Conservation (phyloP, 306 rosid species). For the Casuarina cunninghamiana region DNA sequence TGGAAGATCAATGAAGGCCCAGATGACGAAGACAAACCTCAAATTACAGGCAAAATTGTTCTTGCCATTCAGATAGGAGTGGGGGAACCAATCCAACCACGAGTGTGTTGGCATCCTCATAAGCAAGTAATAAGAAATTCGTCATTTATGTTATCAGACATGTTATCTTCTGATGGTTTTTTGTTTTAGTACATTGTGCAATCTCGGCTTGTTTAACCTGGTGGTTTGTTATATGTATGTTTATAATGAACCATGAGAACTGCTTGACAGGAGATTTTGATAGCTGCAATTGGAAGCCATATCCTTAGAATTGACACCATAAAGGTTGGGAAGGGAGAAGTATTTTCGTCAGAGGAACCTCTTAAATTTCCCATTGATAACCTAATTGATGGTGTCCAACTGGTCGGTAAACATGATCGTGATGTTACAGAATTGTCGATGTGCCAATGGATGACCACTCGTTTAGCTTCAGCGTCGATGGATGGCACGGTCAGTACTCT, state of each 20-base stretch:
- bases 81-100: conserved; percentile 59
- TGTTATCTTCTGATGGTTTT: conserved; percentile 20
- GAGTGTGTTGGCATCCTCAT: conserved; percentile 84
- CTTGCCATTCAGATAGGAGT: conserved; percentile 63
- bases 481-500: conserved; percentile 67
- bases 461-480: conserved; percentile 70
- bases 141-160: conserved; percentile 11
- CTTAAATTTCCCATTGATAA: conserved; percentile 60
- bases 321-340: conserved; percentile 60
- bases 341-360: conserved; percentile 56
- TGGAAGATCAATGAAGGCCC: conserved; percentile 74
- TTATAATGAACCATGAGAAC: conserved; percentile 19
- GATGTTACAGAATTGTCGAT: conserved; percentile 68
- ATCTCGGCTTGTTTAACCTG: background rate
- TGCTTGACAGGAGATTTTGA: conserved; percentile 59
- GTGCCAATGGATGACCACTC: conserved; percentile 85
- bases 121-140: conserved; percentile 54
- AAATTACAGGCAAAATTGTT: conserved; percentile 60
- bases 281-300: conserved; percentile 52
- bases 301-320: conserved; percentile 58
- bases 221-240: conserved; percentile 6
- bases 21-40: conserved; percentile 72
- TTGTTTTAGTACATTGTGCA: conserved; percentile 4
- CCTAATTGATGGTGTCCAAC: conserved; percentile 61
- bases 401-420: conserved; percentile 64